These are phyloP conservation scores for Torulaspora globosa DNA, from an alignment of 1,139 yeast species.

Conservation along the genomic window DNA sequence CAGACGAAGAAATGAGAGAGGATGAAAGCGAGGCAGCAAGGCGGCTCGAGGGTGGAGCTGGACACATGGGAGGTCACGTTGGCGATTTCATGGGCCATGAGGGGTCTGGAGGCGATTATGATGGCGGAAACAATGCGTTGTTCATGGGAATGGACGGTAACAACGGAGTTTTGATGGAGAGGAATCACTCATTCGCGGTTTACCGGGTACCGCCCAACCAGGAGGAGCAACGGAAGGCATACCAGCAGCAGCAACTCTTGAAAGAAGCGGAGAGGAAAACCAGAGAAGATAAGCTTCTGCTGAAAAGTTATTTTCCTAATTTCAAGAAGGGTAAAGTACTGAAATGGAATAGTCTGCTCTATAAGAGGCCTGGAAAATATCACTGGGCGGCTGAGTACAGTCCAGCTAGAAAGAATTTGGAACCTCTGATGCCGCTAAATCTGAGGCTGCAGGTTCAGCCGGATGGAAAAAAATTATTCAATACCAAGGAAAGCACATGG, in stretches of 20 bases:
- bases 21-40: constrained; percentile 14
- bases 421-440: constrained; percentile 31
- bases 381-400: constrained; percentile 30
- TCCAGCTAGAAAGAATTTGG: constrained; percentile 16
- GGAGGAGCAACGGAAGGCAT: constrained; percentile 3
- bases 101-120: constrained; percentile 18
- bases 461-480: constrained; percentile 33
- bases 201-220: constrained; percentile 5
- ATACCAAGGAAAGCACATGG: constrained; percentile 21
- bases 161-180: constrained; percentile 18
- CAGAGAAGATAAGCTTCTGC: constrained; percentile 27
- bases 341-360: constrained; percentile 35
- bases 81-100: constrained; percentile 15
- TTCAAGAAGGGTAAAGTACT: constrained; percentile 32
- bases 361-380: constrained; percentile 29
- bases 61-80: not conserved
- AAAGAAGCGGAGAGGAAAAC: constrained; percentile 19
- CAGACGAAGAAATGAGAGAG: constrained; percentile 43
- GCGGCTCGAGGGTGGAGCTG: constrained; percentile 18
- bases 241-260: constrained; percentile 10
- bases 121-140: constrained; percentile 27
- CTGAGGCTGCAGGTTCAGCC: constrained; percentile 35
- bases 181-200: constrained; percentile 19
- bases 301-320: constrained; percentile 34
- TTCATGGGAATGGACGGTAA: constrained; percentile 29